Base-by-base conservation (phyloP, 169 alveolate species). In the Eimeria sp. region DNA sequence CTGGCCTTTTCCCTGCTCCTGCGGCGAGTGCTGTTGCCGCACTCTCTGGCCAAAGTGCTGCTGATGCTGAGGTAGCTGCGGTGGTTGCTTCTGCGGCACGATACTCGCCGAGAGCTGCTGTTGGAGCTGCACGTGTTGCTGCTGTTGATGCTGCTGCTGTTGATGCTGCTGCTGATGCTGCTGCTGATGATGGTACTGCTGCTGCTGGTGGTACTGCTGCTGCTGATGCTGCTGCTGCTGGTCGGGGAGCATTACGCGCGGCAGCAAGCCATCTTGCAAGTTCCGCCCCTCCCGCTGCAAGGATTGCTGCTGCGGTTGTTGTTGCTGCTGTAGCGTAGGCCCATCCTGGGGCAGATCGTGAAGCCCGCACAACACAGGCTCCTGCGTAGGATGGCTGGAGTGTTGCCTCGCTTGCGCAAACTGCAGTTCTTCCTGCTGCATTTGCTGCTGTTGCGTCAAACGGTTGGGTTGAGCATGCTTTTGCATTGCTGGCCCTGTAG, bases 11-110 rank as follows among this genome's bases (percentile, higher is more conserved):
- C 49, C 22, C 30, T 27, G 78, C 25, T 70, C 63, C 86, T 75
- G 86, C 86, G 20, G 63, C 7, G 40, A 20, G 5, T 75, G 86
- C 86, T 75, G 86, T 18, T 75, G 86, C 86, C 18, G 61, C 58
- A 45, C 11, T 61, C 7, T 18, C 14, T 47, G 86, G 34, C 34
- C 43, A 9, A 75, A 20, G 40, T 75, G 58, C 86, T 43, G 86
- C 18, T 75, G 63, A 20, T 43, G 86, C 40, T 9, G 34, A 13
- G 54, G 61, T 40, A 16, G 86, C 58, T 47, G n/a, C 86, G 9
- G 34, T 34, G 4, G 54, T 22, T 75, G 86, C 61, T 40, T 18
- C 58, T 25, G 58, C n/a, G 54, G 63, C 63, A 40, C 16, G n/a
- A 22, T 6, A 0, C 27, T 73, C 58, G 3, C 20, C 49, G 11